Base-by-base conservation (phyloP, 2,329 filamentous ascomycete genomes). In the Emmonsiellopsis sp. region DNA sequence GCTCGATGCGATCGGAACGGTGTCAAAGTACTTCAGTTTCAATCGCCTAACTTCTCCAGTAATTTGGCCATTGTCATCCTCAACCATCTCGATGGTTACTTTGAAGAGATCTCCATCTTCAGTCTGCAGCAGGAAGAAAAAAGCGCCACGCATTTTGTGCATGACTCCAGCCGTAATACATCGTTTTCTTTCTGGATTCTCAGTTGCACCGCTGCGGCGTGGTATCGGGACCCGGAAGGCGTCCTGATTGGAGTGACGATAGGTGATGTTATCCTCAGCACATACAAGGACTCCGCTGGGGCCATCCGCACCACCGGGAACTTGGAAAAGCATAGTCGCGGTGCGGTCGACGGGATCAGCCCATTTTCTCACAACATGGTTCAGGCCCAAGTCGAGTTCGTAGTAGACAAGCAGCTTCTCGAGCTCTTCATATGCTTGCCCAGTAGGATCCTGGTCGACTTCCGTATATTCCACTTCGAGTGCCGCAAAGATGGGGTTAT, bases 81-180 rank as follows among this genome's bases (percentile, higher is more conserved):
- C 86, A 8, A 84, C 79, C 84, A 96, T 92, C 58, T 96, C 90
- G 56, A 98, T 84, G 0, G 86, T 96, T 49, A 97, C 81, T 68
- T 97, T 97, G 79, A 98, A 97, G 6, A 98, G 77, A 68, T 98
- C 94, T n/a, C 93, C 93, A 67, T 98, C 94, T 54, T 98, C 93
- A 0, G 88, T 90, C 68, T 99, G 93, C 0, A 98, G 74, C 2
- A 99, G 80, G 68, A 97, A 95, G 76, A 98, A 99, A 74, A 98
- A 98, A 1, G 91, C 90, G 32, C 90, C 90, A 63, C 93, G 92
- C 67, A 96, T 85, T 69, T 94, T 95, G 73, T 98, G 93, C 84
- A 97, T 92, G n/a, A 95, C 90, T 49, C 93, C 93, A 2, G 88
- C 82, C 1, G 92, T 84, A 55, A 98, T 93, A 34, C 77, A 84